Evolutionary conservation across 495 filamentous ascomycete genomes (phyloP).

Genomic region (Chlorociboria aeruginascens): DNA sequence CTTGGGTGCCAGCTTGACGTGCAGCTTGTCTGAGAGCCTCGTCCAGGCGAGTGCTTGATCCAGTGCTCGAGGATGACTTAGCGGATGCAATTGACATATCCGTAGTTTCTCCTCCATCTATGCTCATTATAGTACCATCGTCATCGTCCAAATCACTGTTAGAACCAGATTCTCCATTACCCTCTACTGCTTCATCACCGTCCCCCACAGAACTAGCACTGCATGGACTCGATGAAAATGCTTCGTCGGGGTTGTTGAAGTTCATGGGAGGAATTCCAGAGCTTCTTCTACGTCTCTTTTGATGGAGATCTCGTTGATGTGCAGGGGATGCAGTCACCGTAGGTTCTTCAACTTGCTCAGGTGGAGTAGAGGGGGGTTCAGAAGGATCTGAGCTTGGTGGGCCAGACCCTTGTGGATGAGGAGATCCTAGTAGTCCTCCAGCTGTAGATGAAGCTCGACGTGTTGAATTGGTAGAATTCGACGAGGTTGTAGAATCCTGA

Average conservation of each 20-base stretch:
- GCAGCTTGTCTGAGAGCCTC: slow-evolving; percentile 66
- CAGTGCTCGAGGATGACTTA: slow-evolving; percentile 46
- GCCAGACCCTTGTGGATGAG: slow-evolving; percentile 26
- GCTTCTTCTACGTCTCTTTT: slow-evolving; percentile 51
- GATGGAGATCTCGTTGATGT: slow-evolving; percentile 55
- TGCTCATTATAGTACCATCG: slow-evolving; percentile 64
- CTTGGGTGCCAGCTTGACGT: slow-evolving; percentile 54
- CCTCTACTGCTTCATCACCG: slow-evolving; percentile 40
- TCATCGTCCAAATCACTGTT: slow-evolving; percentile 49
- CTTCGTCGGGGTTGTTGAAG: slow-evolving; percentile 50
- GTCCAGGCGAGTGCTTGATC: slow-evolving; percentile 58
- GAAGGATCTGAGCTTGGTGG: slow-evolving; percentile 32
- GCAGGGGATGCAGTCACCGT: slow-evolving; percentile 49
- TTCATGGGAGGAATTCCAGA: slow-evolving; percentile 49
- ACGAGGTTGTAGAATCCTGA: slow-evolving; percentile 79
- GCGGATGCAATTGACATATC: slow-evolving; percentile 47
- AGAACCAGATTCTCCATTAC: slow-evolving; percentile 32
- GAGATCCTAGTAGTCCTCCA: slow-evolving; percentile 24
- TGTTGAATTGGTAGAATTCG: slow-evolving; percentile 57
- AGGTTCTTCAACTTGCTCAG: slow-evolving; percentile 49
- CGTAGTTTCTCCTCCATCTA: slow-evolving; percentile 58
- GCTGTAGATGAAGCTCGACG: slow-evolving; percentile 54
- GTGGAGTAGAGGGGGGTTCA: slow-evolving; percentile 55
- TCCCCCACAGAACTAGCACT: slow-evolving; percentile 55
- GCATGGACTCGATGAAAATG: slow-evolving; percentile 65